phyloP scores from a whole-genome alignment of 495 filamentous ascomycete species.

The Tuber umbilicatum region DNA sequence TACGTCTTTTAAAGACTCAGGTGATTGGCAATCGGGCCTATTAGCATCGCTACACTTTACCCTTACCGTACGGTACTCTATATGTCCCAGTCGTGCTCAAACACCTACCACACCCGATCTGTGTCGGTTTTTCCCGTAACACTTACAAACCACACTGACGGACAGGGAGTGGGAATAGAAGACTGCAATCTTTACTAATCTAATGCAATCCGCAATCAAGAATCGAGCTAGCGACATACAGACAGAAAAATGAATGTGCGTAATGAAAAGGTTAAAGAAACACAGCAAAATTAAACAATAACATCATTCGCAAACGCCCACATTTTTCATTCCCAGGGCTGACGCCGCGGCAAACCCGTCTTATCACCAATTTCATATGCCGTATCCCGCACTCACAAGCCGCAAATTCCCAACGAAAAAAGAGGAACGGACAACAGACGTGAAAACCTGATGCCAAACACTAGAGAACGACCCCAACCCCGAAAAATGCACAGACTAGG shows the following conservation, averaged over 20 bases:
- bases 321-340: neutral
- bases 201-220: slow-evolving; percentile 5
- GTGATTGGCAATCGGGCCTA: neutral
- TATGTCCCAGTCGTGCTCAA: neutral
- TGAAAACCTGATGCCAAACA: neutral
- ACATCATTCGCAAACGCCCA: neutral
- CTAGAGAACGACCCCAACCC: neutral
- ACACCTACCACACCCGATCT: neutral
- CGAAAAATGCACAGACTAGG: neutral
- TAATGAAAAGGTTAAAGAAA: slow-evolving; percentile 12
- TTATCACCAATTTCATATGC: neutral
- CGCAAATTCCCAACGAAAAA: neutral
- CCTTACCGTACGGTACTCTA: neutral
- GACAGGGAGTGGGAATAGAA: slow-evolving; percentile 3
- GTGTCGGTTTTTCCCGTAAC: neutral
- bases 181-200: neutral
- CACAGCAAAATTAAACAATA: neutral
- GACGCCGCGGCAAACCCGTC: neutral
- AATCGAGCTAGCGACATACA: neutral
- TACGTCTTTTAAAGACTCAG: neutral
- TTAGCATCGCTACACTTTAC: neutral
- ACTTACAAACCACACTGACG: slow-evolving; percentile 6
- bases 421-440: neutral
- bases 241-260: slow-evolving; percentile 13
- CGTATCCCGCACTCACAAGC: neutral